Evolutionary conservation across 345 rosid species (phyloP).

Genomic region (Populus alba): DNA sequence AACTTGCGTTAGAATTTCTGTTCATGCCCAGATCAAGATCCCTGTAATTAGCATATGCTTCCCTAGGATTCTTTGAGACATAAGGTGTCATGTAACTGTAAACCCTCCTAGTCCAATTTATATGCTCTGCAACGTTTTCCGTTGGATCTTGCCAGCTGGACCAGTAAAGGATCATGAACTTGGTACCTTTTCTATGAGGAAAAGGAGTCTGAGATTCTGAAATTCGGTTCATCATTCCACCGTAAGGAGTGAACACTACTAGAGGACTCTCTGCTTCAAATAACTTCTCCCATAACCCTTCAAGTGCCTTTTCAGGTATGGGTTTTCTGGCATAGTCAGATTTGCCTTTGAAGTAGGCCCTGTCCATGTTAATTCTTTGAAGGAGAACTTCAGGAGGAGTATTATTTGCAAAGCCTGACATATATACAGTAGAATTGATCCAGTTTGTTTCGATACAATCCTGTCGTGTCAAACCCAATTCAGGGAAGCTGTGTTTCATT

Average conservation of each 20-base stretch:
- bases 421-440: conserved; percentile 16
- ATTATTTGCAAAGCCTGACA: conserved; percentile 6
- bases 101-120: too few relatives aligned
- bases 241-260: conserved; percentile 40
- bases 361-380: conserved; percentile 8
- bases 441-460: conserved; percentile 36
- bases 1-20: conserved; percentile 7
- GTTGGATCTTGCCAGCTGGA: too few relatives aligned
- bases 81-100: too few relatives aligned
- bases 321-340: conserved; percentile 31
- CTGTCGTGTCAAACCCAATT: conserved; percentile 22
- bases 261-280: conserved; percentile 41
- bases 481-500: conserved; percentile 27
- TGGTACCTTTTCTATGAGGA: conserved; percentile 25
- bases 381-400: conserved; percentile 24
- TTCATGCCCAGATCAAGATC: conserved; percentile 10
- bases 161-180: conserved; percentile 16
- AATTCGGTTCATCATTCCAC: conserved; percentile 34
- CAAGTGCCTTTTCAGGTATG: conserved; percentile 20
- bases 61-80: conserved; percentile 15
- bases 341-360: conserved; percentile 29
- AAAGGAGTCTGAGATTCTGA: conserved; percentile 29
- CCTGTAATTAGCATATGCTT: conserved; percentile 26
- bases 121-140: too few relatives aligned
- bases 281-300: conserved; percentile 34